Percentiles rank a stretch among this genome's conserved stretches.
phyloP scores from a whole-genome alignment of 768 basidiomycete genomes.

The Termitomyces sp. region DNA sequence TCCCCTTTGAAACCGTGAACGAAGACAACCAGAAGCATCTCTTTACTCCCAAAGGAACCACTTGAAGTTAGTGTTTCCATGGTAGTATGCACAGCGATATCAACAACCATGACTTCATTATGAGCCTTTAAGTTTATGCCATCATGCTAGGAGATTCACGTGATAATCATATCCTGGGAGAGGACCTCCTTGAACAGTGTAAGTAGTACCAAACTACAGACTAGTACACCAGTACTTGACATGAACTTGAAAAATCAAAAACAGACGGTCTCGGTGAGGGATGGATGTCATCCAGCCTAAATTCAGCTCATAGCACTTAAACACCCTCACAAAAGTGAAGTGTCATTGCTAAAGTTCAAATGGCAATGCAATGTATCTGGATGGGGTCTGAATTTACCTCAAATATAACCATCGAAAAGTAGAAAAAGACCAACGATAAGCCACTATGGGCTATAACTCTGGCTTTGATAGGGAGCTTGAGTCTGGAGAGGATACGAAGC shows the following conservation, averaged over 20 bases:
- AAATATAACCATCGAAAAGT: too few species aligned
- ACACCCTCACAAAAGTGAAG: too few species aligned
- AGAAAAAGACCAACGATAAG: background rate
- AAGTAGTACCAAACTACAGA: too few species aligned
- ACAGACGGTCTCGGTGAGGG: too few species aligned
- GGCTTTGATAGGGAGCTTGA: slow-evolving; percentile 54
- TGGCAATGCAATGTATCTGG: background rate
- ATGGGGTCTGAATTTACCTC: background rate
- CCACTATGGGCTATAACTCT: slow-evolving; percentile 30
- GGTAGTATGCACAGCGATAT: too few species aligned
- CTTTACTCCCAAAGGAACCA: slow-evolving; percentile 19
- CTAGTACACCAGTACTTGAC: too few species aligned
- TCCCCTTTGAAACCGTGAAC: slow-evolving; percentile 71
- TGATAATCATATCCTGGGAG: too few species aligned
- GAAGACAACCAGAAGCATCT: slow-evolving; percentile 67
- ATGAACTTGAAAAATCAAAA: too few species aligned
- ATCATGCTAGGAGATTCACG: background rate
- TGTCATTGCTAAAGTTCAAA: background rate
- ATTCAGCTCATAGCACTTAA: background rate
- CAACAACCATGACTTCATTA: too few species aligned
- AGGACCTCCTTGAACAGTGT: too few species aligned
- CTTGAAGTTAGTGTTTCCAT: too few species aligned
- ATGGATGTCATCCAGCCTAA: background rate
- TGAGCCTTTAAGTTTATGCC: too few species aligned
- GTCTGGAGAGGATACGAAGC: slow-evolving; percentile 42